Conservation (phyloP, 2,329 filamentous ascomycete species). For the Colletotrichum sp. region DNA sequence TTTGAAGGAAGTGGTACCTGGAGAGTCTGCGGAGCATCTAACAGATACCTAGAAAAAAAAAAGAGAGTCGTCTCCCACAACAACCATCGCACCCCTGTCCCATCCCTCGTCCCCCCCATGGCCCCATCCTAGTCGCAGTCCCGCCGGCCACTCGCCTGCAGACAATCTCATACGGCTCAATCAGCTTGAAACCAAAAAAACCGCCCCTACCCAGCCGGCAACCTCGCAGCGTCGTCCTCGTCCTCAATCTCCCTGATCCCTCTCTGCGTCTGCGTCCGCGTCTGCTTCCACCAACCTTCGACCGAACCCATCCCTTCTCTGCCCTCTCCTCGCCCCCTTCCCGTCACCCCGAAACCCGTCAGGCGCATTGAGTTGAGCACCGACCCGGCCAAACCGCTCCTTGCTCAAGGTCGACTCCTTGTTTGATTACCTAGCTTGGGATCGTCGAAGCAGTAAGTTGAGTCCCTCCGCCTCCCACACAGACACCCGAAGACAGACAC, state of each 20-base stretch:
- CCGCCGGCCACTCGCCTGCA: constrained; percentile 4
- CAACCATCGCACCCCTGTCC: constrained; percentile 9
- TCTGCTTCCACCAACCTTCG: background rate
- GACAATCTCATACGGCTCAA: constrained; percentile 19
- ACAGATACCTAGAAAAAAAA: background rate
- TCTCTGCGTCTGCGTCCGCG: background rate
- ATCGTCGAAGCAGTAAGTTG: background rate
- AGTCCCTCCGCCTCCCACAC: background rate
- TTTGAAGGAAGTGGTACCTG: background rate
- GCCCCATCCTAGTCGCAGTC: background rate
- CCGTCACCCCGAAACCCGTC: constrained; percentile 16
- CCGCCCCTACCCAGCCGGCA: constrained; percentile 11
- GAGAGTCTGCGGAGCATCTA: background rate
- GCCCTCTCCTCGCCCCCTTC: constrained; percentile 4
- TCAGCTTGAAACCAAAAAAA: constrained; percentile 20
- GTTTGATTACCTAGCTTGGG: background rate
- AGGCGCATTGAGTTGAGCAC: constrained; percentile 23
- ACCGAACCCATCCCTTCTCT: constrained; percentile 17
- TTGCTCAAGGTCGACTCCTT: constrained; percentile 3
- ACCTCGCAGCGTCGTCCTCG: background rate
- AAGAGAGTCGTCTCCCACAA: background rate
- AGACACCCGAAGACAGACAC: background rate
- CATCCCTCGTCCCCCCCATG: background rate
- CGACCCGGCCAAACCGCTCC: constrained; percentile 11
- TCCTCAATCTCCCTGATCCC: constrained; percentile 11